phyloP scores from a whole-genome alignment of 371 early-diverging fungal species.

The Basidiobolus heterosporus region DNA sequence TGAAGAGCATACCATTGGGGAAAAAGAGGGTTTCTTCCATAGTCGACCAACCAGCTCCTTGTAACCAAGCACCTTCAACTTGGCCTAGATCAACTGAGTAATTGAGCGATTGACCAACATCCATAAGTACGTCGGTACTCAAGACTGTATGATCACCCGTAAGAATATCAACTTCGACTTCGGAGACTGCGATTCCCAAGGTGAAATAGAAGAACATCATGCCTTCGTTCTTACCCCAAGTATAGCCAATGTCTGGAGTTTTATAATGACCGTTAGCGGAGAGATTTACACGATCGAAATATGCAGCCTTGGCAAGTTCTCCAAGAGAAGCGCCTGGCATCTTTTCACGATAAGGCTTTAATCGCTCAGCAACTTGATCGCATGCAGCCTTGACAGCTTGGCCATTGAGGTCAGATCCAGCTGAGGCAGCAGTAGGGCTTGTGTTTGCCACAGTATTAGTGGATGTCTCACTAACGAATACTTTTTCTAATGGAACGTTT shows the following conservation, averaged over 20 bases:
- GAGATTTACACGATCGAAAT: slow-evolving; percentile 51
- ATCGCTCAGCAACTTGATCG: slow-evolving; percentile 34
- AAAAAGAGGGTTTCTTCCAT: slow-evolving; percentile 51
- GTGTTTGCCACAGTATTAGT: slow-evolving; percentile 57
- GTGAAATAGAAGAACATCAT: slow-evolving; percentile 53
- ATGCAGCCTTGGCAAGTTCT: slow-evolving; percentile 35
- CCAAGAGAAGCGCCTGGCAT: slow-evolving; percentile 21
- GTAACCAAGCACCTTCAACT: slow-evolving; percentile 63
- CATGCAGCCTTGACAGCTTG: slow-evolving; percentile 58
- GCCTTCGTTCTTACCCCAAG: slow-evolving; percentile 46
- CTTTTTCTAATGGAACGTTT: slow-evolving; percentile 29
- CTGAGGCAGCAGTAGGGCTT: slow-evolving; percentile 51
- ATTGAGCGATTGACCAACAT: slow-evolving; percentile 54
- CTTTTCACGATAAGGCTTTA: slow-evolving; percentile 39
- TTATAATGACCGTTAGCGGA: slow-evolving; percentile 58
- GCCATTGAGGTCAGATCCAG: slow-evolving; percentile 58
- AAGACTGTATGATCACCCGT: slow-evolving; percentile 55
- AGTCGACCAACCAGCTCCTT: slow-evolving; percentile 54
- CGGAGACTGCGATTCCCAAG: slow-evolving; percentile 49
- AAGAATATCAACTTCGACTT: slow-evolving; percentile 60
- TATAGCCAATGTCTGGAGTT: slow-evolving; percentile 46
- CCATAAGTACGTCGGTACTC: slow-evolving; percentile 55
- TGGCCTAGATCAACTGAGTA: slow-evolving; percentile 65
- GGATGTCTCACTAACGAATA: slow-evolving; percentile 55
- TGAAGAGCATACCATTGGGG: slow-evolving; percentile 43